Percentiles rank a stretch among this genome's conserved stretches.
Evolutionary conservation across 139 green algal genomes (phyloP).

Genomic region (Pleodorina starrii): DNA sequence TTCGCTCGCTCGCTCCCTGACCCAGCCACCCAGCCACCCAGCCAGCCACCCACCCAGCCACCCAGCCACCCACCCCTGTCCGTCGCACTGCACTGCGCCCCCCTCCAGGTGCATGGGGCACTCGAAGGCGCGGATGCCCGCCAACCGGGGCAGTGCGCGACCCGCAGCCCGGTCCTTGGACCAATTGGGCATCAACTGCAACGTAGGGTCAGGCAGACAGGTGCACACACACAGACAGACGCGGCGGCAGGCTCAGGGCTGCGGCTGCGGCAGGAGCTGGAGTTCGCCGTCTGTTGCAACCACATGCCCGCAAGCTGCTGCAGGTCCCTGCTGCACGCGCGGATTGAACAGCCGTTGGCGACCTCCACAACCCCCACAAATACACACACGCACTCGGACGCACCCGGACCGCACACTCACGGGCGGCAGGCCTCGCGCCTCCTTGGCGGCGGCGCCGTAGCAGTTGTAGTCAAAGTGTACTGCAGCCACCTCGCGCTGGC

Average conservation of each 20-base stretch:
- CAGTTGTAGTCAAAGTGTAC: constrained; percentile 78
- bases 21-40: too few species aligned
- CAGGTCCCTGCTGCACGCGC: too few species aligned
- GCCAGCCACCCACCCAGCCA: background rate
- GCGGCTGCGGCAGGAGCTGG: too few species aligned
- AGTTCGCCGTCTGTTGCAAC: too few species aligned
- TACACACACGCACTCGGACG: too few species aligned
- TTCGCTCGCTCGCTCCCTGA: too few species aligned
- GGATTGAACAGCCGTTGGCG: too few species aligned
- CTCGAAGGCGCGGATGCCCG: constrained; percentile 65
- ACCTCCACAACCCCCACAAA: too few species aligned
- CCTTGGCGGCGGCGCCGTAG: constrained; percentile 64
- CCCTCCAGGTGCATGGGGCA: constrained; percentile 74
- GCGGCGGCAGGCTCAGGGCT: too few species aligned
- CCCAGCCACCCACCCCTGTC: constrained; percentile 58
- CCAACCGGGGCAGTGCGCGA: constrained; percentile 53
- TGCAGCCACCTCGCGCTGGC: constrained; percentile 69
- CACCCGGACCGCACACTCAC: background rate
- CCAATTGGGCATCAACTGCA: constrained; percentile 76
- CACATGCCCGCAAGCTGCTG: too few species aligned
- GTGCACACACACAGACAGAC: too few species aligned
- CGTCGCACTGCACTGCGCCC: constrained; percentile 77
- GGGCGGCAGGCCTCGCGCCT: background rate
- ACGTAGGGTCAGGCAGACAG: background rate
- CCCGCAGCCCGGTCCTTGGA: constrained; percentile 65